Evolutionary conservation across 2,329 filamentous ascomycete genomes (phyloP).

Genomic region (Lachnum nothofagi): DNA sequence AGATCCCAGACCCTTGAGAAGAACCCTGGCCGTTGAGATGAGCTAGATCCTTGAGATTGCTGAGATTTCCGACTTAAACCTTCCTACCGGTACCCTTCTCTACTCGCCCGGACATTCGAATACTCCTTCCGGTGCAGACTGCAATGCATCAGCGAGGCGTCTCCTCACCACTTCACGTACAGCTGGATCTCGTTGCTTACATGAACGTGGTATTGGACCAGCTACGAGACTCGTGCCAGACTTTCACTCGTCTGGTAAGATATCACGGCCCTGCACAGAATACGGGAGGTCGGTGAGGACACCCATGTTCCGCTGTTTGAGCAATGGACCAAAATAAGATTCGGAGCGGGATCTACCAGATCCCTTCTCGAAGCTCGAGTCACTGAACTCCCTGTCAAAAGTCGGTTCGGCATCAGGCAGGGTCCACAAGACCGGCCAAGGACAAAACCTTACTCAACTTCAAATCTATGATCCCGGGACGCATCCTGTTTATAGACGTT

Average conservation of each 20-base stretch:
- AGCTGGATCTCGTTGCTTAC: neutral
- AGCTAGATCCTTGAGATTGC: neutral
- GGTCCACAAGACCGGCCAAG: neutral
- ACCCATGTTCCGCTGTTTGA: neutral
- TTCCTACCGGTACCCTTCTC: constrained; percentile 1
- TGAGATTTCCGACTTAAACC: constrained; percentile 5
- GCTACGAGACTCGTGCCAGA: neutral
- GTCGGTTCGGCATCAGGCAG: neutral
- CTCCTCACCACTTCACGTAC: neutral
- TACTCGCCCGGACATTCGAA: constrained; percentile 3
- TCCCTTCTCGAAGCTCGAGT: neutral
- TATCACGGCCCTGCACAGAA: neutral
- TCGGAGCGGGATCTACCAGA: neutral
- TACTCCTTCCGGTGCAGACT: neutral
- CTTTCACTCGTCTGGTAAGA: neutral
- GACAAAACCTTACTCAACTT: neutral
- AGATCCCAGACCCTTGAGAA: neutral
- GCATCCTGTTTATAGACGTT: neutral
- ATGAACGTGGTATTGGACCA: neutral
- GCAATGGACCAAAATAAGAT: neutral
- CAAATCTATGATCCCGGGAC: neutral
- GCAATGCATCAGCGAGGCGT: neutral
- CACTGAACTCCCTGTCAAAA: too few relatives aligned
- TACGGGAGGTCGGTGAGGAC: neutral
- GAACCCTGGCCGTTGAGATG: neutral